Evolutionary conservation across 2,329 filamentous ascomycete genomes (phyloP).

Genomic region (Lasiodiplodia sp.): DNA sequence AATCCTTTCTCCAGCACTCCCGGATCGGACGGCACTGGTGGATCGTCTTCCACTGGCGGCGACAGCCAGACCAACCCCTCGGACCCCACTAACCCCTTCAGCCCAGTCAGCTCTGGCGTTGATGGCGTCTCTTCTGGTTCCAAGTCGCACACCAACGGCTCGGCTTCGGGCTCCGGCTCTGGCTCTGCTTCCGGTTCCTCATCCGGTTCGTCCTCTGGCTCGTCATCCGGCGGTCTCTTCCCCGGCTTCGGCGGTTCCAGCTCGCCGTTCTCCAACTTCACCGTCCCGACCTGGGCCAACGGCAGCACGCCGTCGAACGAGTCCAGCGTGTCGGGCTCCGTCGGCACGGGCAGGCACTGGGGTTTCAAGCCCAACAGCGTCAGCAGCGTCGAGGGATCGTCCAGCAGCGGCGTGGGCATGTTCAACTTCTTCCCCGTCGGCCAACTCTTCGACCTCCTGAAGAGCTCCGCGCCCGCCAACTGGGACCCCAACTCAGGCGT

Average conservation of each 20-base stretch:
- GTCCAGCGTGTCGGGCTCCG: neutral
- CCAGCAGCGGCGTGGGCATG: neutral
- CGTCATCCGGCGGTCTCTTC: no score
- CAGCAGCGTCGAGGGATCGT: neutral
- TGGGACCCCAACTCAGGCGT: slow-evolving; percentile 7
- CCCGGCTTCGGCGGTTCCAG: neutral
- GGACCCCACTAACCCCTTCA: slow-evolving; percentile 6
- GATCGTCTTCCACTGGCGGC: neutral
- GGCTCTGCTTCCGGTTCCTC: neutral
- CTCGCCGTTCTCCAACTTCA: neutral
- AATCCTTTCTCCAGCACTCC: neutral
- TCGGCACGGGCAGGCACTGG: slow-evolving; percentile 19
- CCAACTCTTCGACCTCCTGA: slow-evolving; percentile 13
- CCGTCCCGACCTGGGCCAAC: slow-evolving; percentile 13
- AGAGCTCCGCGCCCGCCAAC: slow-evolving; percentile 15
- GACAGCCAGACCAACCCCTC: slow-evolving; percentile 4
- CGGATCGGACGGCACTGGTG: neutral
- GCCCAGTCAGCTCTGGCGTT: neutral
- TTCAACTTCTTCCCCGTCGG: slow-evolving; percentile 22
- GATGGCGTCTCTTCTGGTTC: neutral
- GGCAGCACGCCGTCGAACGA: neutral
- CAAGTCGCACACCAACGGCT: neutral
- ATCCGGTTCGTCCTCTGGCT: neutral
- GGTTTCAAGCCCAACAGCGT: slow-evolving; percentile 9
- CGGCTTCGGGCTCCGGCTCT: neutral